Percentiles rank a stretch among this genome's conserved stretches.
Conservation (phyloP, 768 basidiomycete genomes). For the Tremella yokohamensis region DNA sequence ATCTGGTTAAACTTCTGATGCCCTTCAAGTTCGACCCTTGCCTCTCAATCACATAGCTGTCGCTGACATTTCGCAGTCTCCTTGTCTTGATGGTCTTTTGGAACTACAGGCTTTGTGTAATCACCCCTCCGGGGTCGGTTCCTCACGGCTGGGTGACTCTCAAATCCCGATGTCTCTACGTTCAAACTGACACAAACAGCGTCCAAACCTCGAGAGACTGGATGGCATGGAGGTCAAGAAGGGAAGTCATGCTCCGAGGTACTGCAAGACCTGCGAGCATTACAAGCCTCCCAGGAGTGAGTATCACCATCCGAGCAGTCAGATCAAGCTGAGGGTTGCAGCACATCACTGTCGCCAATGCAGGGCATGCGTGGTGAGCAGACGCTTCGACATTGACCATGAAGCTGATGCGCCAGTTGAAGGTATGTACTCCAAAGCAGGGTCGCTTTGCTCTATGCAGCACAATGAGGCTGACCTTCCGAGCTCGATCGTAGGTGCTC, state of each 20-base stretch:
- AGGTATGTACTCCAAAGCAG: slow-evolving; percentile 62
- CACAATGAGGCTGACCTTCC: not conserved
- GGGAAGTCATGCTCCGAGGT: slow-evolving; percentile 73
- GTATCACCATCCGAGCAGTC: slow-evolving; percentile 2
- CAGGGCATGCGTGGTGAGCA: slow-evolving; percentile 60
- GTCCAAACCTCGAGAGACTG: slow-evolving; percentile 64
- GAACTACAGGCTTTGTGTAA: slow-evolving; percentile 83
- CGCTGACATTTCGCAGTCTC: slow-evolving; percentile 56
- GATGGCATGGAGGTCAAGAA: slow-evolving; percentile 89
- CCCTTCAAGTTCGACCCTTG: slow-evolving; percentile 83
- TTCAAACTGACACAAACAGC: slow-evolving; percentile 54
- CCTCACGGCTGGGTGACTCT: slow-evolving; percentile 66
- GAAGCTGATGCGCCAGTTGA: slow-evolving; percentile 67
- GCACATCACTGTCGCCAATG: slow-evolving; percentile 92
- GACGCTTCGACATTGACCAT: not conserved
- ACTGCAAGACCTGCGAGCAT: slow-evolving; percentile 76
- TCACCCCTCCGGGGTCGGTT: slow-evolving; percentile 78
- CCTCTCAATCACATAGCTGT: not conserved
- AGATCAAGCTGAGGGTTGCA: slow-evolving; percentile 14
- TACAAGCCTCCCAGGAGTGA: slow-evolving; percentile 72
- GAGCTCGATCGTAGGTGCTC: slow-evolving; percentile 25
- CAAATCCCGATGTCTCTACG: not conserved
- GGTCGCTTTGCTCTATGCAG: not conserved
- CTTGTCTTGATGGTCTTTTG: slow-evolving; percentile 73
- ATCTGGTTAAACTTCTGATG: slow-evolving; percentile 68